phyloP scores from a whole-genome alignment of 176 grass and related monocot species.

The Juncus effusus region DNA sequence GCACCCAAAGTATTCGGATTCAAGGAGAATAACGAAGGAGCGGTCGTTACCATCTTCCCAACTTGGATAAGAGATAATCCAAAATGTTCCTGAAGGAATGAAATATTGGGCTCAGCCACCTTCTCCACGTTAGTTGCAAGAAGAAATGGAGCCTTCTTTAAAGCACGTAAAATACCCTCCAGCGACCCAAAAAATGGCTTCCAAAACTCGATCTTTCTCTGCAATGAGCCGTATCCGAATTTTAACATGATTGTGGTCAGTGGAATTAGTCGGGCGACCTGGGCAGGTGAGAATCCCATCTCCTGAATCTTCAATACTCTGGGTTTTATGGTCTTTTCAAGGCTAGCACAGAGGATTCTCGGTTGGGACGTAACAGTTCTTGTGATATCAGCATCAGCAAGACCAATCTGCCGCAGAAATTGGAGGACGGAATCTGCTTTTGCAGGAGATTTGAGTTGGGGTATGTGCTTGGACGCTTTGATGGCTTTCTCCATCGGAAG shows the following conservation, averaged over 20 bases:
- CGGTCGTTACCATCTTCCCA: not conserved
- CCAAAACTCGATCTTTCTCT: conserved; percentile 30
- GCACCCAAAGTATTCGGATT: conserved; percentile 12
- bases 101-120: conserved; percentile 28
- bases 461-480: not conserved
- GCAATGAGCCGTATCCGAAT: not conserved
- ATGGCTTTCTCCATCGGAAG: not conserved
- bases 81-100: conserved; percentile 18
- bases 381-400: not conserved
- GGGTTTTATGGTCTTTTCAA: conserved; percentile 6
- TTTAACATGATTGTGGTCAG: not conserved
- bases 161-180: not conserved
- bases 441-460: not conserved
- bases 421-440: not conserved
- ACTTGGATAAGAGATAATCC: conserved; percentile 20
- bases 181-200: conserved; percentile 15
- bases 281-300: not conserved
- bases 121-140: conserved; percentile 4
- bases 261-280: not conserved
- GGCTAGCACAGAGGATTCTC: not conserved
- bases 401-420: not conserved
- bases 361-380: not conserved
- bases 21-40: not conserved
- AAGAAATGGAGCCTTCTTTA: not conserved
- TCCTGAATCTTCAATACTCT: not conserved